Base-by-base conservation (phyloP, 768 basidiomycete genomes). In the Sarcodon aspratus region DNA sequence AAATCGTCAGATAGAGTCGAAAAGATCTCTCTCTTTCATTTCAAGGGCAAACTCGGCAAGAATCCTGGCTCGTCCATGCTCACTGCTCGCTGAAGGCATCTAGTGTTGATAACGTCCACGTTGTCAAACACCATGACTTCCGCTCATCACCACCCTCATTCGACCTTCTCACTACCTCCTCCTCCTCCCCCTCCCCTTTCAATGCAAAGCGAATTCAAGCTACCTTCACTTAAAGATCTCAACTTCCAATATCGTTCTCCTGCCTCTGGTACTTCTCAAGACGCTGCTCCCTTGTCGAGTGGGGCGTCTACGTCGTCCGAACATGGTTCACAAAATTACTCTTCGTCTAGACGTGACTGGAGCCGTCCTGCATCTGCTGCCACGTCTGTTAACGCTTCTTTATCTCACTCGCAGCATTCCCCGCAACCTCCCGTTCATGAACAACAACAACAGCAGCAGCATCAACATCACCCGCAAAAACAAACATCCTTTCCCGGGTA, bases 181-280 rank as follows among this genome's bases (percentile, higher is more conserved):
- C 58, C 69, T 35, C 57, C 63, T 4, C 59, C 62, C 32, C 64
- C 64, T 15, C 66, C 66, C 7, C 57, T 67, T 34, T 67, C 64
- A 53, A 62, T 67, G 47, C 64, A 64, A 21, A 45, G 71, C 58
- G 67, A 72, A 50, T 63, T 78, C 56, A 79, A 80, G 36, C 73
- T 85, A 5, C 84, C 84, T 0, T 82, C 82, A 15, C 72, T 86
- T 61, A 85, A 78, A 66, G 81, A 83, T 59, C 72, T 87, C 60
- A 80, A 83, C 61, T 84, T 86, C 54, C 60, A 61, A 48, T 76
- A 73, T 48, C 60, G 57, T 46, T 54, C 69, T 18, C 63, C 65
- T 33, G 53, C 65, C 31, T 66, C 68, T 51, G 65, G 69, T 45
- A 51, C 54, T 36, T 50, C 66, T 17, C 40, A 42, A 27, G 40